Conservation (phyloP, 139 green algal species). For the Chlamydomonas incerta region DNA sequence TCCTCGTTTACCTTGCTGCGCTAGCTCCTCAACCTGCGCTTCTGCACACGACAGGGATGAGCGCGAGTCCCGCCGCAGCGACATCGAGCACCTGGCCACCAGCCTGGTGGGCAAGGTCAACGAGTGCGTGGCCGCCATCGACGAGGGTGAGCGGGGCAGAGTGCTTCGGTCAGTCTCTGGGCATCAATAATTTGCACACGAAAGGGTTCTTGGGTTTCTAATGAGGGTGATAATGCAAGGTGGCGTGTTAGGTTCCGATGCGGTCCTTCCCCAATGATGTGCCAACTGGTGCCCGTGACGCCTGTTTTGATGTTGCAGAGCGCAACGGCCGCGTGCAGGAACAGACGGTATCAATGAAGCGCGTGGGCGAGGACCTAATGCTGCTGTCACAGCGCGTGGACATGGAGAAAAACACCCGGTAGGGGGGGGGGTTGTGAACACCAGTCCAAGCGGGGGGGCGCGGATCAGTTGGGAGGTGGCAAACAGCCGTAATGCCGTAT, state of each 20-base stretch:
- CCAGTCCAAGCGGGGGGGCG: too few species aligned
- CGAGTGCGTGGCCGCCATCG: slow-evolving; percentile 69
- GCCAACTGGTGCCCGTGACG: not conserved
- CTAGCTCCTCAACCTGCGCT: too few species aligned
- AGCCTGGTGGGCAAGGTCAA: slow-evolving; percentile 75
- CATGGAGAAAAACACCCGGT: slow-evolving; percentile 58
- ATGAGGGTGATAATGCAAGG: too few species aligned
- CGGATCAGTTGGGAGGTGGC: too few species aligned
- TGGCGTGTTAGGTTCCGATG: too few species aligned
- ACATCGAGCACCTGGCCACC: slow-evolving; percentile 76
- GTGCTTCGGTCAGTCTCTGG: too few species aligned
- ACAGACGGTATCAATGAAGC: slow-evolving; percentile 57
- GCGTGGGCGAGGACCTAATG: slow-evolving; percentile 78
- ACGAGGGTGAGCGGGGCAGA: slow-evolving; percentile 62
- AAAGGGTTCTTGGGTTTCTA: too few species aligned
- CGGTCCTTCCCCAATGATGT: too few species aligned
- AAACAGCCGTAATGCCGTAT: too few species aligned
- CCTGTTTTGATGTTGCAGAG: slow-evolving; percentile 33
- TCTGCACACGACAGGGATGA: slow-evolving; percentile 66
- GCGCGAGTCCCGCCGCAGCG: slow-evolving; percentile 70
- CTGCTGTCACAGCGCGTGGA: slow-evolving; percentile 68
- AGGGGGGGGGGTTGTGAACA: not conserved
- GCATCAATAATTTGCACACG: too few species aligned
- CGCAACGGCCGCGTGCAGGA: slow-evolving; percentile 51
- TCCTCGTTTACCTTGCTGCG: too few species aligned